phyloP scores from a whole-genome alignment of 306 rosid genomes.

The Potentilla sterilis region DNA sequence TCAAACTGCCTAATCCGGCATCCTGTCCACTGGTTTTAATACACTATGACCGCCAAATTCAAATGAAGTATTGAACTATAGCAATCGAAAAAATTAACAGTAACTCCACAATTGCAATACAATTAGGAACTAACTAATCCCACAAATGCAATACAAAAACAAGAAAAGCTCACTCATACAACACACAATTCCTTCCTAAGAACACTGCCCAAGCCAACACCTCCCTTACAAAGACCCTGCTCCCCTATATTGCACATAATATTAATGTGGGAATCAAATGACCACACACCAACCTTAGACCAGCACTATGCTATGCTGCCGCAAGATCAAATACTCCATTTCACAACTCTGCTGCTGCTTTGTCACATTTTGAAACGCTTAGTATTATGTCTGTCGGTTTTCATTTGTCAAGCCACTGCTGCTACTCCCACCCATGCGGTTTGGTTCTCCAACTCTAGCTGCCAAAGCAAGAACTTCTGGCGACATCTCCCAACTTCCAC shows the following conservation, averaged over 20 bases:
- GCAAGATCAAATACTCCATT: constrained; percentile 33
- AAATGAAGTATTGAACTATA: background rate
- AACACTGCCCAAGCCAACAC: constrained; percentile 46
- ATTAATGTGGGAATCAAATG: constrained; percentile 35
- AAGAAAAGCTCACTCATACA: constrained; percentile 53
- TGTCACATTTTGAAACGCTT: constrained; percentile 12
- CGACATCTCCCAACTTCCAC: constrained; percentile 99
- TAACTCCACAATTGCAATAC: constrained; percentile 39
- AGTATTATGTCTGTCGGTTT: constrained; percentile 28
- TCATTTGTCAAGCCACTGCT: constrained; percentile 48
- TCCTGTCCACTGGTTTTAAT: background rate
- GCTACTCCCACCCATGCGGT: constrained; percentile 58
- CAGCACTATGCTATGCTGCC: constrained; percentile 19
- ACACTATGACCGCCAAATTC: background rate
- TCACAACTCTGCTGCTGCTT: constrained; percentile 8
- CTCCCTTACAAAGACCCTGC: constrained; percentile 40
- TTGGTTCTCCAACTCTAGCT: constrained; percentile 76
- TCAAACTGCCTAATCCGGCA: background rate
- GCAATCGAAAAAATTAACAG: constrained; percentile 4
- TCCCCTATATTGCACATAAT: constrained; percentile 47
- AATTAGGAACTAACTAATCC: constrained; percentile 39
- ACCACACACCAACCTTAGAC: constrained; percentile 31
- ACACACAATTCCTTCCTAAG: constrained; percentile 58
- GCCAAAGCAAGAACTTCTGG: constrained; percentile 96
- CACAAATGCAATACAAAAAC: constrained; percentile 41